These are phyloP conservation scores for Ormosia emarginata DNA, from an alignment of 306 rosid species.

Conservation along the genomic window DNA sequence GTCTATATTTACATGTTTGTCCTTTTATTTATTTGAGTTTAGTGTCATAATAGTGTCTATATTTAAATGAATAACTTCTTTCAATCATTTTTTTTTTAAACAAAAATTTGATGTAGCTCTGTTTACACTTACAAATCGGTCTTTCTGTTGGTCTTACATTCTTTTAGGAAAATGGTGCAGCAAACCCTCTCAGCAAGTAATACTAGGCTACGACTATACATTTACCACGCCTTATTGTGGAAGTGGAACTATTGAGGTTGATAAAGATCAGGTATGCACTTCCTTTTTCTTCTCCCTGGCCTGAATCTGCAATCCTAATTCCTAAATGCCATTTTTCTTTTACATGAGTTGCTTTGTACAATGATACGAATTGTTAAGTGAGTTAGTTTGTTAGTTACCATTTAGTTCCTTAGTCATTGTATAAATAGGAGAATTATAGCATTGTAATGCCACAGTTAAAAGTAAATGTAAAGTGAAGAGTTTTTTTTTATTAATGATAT, in stretches of 20 bases:
- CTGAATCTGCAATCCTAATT: not conserved
- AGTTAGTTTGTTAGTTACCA: not conserved
- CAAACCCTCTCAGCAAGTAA: slow-evolving; percentile 83
- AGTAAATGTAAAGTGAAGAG: no score
- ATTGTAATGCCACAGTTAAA: no score
- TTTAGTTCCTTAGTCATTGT: no score
- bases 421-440: no score
- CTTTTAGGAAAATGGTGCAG: slow-evolving; percentile 47
- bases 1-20: no score
- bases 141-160: slow-evolving; percentile 31
- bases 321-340: not conserved
- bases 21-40: no score
- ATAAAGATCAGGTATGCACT: slow-evolving; percentile 49
- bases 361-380: not conserved
- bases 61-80: not conserved
- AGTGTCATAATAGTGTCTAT: no score
- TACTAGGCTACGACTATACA: slow-evolving; percentile 90
- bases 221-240: slow-evolving; percentile 92
- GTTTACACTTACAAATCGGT: not conserved
- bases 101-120: not conserved
- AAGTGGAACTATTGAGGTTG: slow-evolving; percentile 58
- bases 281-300: not conserved
- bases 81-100: not conserved
- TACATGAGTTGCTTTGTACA: not conserved
- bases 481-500: no score